Evolutionary conservation across 495 filamentous ascomycete genomes (phyloP), one percentile per base, ranked within the genome.

Genomic region (Aspergillus egyptiacus): DNA sequence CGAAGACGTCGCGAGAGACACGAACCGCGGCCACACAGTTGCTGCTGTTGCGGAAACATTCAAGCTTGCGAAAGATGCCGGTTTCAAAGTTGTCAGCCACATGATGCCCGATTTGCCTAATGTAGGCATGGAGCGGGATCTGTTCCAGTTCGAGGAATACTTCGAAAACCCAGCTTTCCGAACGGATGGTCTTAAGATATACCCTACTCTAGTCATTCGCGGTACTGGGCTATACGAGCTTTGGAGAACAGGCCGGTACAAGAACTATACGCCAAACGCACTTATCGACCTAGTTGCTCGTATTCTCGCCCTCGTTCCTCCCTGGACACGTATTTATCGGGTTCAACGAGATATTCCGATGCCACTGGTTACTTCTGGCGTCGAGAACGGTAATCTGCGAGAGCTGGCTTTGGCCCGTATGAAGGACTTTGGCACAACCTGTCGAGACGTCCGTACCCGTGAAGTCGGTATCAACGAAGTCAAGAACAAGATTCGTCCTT

Each of bases 71-170:
- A 98, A 98, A 67, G 93, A 98, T 66, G 89, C 94, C 20, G 93
- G 93, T 13, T 98, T 95, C 77, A 98, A 98, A 66, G 91, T 98
- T 6, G 93, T 98, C 55, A 90, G 85, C 52, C 93, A 98, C 67
- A 98, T 98, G 93, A 98, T 98, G 93, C 93, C 93, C 11, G 93
- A 98, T 62, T 73, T 98, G 22, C 93, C 93, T 10, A 98, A 98
- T 59, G 93, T 98, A 5, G 93, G 93, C 47, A 94, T 96, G 86
- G 94, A 97, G 69, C 85, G 93, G 51, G 93, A 98, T 63, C 72
- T 98, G 20, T 89, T 91, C 61, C 93, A 98, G 56, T 98, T 98
- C 70, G 77, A 84, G 50, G 93, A 98, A 67, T 98, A 98, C 66
- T 98, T 98, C 55, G 89, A 93, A 66, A 96, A 94, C 65, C 93